A percentile compares a stretch with the other conserved stretches of the same genome.
Evolutionary conservation across 495 filamentous ascomycete genomes (phyloP).

Genomic region (Astrothelium subdiscretum): DNA sequence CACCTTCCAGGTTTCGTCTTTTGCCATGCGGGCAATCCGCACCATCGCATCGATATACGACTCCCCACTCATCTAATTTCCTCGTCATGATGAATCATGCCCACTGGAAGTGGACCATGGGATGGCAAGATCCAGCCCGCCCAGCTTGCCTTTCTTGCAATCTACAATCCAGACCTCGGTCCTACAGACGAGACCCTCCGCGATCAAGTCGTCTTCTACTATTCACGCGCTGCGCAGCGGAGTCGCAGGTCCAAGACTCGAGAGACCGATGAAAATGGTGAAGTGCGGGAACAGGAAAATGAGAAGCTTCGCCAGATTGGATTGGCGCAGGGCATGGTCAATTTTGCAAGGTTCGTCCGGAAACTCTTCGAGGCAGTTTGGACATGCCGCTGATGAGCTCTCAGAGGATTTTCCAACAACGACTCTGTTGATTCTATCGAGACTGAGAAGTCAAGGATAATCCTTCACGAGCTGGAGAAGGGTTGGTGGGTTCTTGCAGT

Average conservation of each 20-base stretch:
- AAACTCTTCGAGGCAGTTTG: constrained; percentile 6
- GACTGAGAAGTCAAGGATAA: constrained; percentile 73
- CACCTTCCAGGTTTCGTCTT: no score
- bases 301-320: constrained; percentile 83
- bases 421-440: constrained; percentile 73
- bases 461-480: constrained; percentile 72
- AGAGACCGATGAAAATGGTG: constrained; percentile 25
- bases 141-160: constrained; percentile 74
- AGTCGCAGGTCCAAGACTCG: constrained; percentile 19
- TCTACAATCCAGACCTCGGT: constrained; percentile 90
- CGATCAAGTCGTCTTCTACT: constrained; percentile 90
- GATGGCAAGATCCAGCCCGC: constrained; percentile 51
- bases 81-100: background rate
- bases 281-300: constrained; percentile 52
- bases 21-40: no score
- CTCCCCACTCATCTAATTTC: background rate
- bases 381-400: background rate
- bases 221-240: constrained; percentile 45
- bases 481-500: constrained; percentile 96
- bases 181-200: constrained; percentile 74
- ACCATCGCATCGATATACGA: no score
- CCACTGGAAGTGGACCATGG: constrained; percentile 6
- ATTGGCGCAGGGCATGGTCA: constrained; percentile 94
- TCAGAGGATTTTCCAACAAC: constrained; percentile 65
- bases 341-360: constrained; percentile 58